Evolutionary conservation across 495 filamentous ascomycete species (phyloP), one percentile per base, ranked within the genome.

Genomic region (Tuber brumale): DNA sequence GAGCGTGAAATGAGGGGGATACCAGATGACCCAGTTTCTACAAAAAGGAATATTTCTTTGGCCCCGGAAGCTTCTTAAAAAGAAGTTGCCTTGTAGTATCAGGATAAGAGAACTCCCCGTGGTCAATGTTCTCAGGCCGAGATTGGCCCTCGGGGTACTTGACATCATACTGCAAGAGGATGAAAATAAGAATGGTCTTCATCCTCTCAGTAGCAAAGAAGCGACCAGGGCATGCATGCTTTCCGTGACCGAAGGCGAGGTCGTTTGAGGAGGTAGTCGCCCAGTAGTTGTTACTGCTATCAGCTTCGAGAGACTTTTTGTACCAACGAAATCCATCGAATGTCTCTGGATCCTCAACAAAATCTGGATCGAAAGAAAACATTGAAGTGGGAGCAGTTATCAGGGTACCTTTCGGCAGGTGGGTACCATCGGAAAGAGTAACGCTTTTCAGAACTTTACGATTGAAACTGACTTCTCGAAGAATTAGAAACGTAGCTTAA

Each of bases 311-410:
- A 61, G 57, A 27, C n/a, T 31, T 61, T 45, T 85, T 86, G 61
- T 84, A 85, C 79, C 87, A 90, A 18, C 90, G 87, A 35, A 86
- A 84, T 0, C 85, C 86, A 76, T 91, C 88, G 76, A 90, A 91
- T 35, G 81, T 80, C 0, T 86, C 81, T 0, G 85, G 85, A 44
- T 86, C 75, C 0, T 84, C 81, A 39, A 76, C 12, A 35, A 77
- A 16, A 27, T 71, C n/a, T 2, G 82, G 75, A 43, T 83, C 80
- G 3, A 42, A 18, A 21, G 42, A 41, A 21, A 74, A 43, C 1
- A 74, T 51, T n/a, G 8, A 37, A 10, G 57, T 8, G 14, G 86
- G 83, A 2, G 83, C 81, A 1, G 84, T 77, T 0, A 86, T 72
- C 41, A 78, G 81, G 16, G 85, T 86, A 39, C 85, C 85, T 6